Percentiles rank a stretch among this genome's conserved stretches.
Evolutionary conservation across 2,329 filamentous ascomycete species (phyloP).

Genomic region (Cercospora janseana): DNA sequence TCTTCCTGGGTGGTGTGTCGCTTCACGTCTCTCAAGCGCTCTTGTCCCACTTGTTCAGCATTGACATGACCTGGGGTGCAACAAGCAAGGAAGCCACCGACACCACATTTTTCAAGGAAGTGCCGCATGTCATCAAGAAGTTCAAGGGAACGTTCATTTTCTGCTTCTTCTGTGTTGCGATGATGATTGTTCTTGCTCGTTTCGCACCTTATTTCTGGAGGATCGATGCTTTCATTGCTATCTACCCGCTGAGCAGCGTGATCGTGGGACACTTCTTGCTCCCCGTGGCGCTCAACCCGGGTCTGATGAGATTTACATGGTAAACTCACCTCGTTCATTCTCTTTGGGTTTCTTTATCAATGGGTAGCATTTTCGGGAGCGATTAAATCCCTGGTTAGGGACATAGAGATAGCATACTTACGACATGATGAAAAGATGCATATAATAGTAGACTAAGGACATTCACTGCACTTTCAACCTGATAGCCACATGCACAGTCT

Average conservation of each 20-base stretch:
- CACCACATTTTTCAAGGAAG: conserved; percentile 57
- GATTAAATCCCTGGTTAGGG: conserved; percentile 10
- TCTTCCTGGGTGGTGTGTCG: conserved; percentile 44
- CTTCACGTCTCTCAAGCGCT: conserved; percentile 44
- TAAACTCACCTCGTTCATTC: conserved; percentile 34
- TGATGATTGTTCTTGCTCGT: conserved; percentile 52
- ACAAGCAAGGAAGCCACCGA: conserved; percentile 59
- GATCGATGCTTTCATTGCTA: conserved; percentile 58
- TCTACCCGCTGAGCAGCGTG: conserved; percentile 57
- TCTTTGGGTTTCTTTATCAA: conserved; percentile 2
- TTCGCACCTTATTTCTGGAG: conserved; percentile 54
- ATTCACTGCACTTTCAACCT: neutral
- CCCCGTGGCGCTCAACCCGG: conserved; percentile 61
- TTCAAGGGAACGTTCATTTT: conserved; percentile 58
- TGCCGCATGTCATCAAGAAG: conserved; percentile 54
- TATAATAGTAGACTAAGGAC: neutral
- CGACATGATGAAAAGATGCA: conserved; percentile 7
- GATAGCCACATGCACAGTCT: no score
- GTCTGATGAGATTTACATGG: conserved; percentile 63
- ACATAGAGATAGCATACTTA: conserved; percentile 17
- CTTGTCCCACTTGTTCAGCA: conserved; percentile 42
- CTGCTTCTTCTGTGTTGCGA: conserved; percentile 46
- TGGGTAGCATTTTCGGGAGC: conserved; percentile 15
- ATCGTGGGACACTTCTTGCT: conserved; percentile 57
- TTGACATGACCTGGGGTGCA: conserved; percentile 52